Percentiles rank a stretch among this genome's conserved stretches.
Evolutionary conservation across 192 early-diverging fungal species (phyloP).

Genomic region (Diversispora epigaea): DNA sequence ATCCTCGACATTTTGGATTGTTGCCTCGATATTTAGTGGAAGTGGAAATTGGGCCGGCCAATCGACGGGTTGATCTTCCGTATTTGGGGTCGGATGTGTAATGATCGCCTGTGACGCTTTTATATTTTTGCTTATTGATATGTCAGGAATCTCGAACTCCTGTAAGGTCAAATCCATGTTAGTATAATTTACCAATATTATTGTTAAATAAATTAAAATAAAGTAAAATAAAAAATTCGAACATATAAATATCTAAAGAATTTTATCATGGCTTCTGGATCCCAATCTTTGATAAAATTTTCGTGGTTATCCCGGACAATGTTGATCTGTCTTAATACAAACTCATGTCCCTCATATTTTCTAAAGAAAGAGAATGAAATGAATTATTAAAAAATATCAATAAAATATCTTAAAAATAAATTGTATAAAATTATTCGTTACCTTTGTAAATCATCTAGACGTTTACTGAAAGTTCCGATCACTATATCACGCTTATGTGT

Average conservation of each 20-base stretch:
- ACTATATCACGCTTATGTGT: no score
- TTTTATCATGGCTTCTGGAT: not conserved
- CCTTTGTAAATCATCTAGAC: not conserved
- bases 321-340: not conserved
- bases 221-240: no score
- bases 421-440: not conserved
- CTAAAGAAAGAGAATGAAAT: not conserved
- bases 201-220: not conserved
- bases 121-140: not conserved
- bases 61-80: not conserved
- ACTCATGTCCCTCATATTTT: not conserved
- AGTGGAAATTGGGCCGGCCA: constrained; percentile 14
- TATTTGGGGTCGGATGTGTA: not conserved
- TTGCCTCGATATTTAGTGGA: constrained; percentile 10
- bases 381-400: not conserved
- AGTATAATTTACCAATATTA: not conserved
- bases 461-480: no score
- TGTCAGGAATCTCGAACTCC: not conserved
- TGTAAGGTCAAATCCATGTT: not conserved
- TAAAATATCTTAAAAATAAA: not conserved
- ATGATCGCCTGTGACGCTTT: constrained; percentile 15
- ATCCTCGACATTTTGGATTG: constrained; percentile 5
- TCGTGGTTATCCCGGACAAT: not conserved
- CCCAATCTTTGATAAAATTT: no score
- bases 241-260: no score